Evolutionary conservation across 352 stramenopile genomes (phyloP), one percentile per base, ranked within the genome.

Genomic region (Peronospora tabacina): DNA sequence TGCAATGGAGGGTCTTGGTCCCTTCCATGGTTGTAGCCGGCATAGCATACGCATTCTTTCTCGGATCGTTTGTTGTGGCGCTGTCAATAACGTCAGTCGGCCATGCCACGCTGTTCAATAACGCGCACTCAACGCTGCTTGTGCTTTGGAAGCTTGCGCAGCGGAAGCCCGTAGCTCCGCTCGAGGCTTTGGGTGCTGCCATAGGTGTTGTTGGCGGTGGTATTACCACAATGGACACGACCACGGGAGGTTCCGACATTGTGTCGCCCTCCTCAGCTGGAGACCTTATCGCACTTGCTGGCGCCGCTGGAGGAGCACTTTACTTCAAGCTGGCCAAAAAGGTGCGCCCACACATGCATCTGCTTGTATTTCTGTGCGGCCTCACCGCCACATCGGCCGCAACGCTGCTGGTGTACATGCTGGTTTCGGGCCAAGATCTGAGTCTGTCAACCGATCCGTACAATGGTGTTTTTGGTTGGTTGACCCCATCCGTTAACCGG

Each of bases 391-490:
- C 75, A 19, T 81, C 75, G 7, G 70, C 77, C 7, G 54, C 56
- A 9, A 70, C 72, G 28, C 32, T 90, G 48, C 52, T 95, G 1
- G 17, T 70, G 12, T 88, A 73, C 38, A 82, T 95, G 52, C 44
- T 83, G 33, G 37, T 68, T 26, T 68, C 66, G 7, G 76, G 78
- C 11, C 52, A 80, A 52, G n/a, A 87, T 16, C 56, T 87, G 22
- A 70, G 58, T 33, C 50, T 90, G 15, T 90, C 76, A 13, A 71
- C 58, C 7, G 68, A 87, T 39, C 58, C 71, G 20, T 67, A 78
- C 44, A 62, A 79, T 46, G 87, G 87, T 2, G 24, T 95, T 20
- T 92, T 93, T 51, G 87, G 87, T 22, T 96, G 85, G 87, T 49
- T 87, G 19, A 82, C 76, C 20, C 58, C 73, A 1, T 58, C 58